Evolutionary conservation across 2,329 filamentous ascomycete genomes (phyloP), one percentile per base, ranked within the genome.

Genomic region (Alternaria sp.): DNA sequence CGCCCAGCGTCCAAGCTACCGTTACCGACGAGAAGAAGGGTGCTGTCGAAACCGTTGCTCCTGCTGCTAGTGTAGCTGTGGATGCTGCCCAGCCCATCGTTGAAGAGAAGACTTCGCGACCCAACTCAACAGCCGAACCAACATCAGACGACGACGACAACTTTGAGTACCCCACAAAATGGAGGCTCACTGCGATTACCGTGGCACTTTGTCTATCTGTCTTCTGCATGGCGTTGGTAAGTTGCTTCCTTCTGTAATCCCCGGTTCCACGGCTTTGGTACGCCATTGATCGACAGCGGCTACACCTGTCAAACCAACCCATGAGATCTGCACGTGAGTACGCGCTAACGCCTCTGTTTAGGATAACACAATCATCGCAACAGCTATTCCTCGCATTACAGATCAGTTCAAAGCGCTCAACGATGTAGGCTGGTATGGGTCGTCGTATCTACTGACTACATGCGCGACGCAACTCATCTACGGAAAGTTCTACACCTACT

Each of bases 361-460:
- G 76, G 82, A 84, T 71, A 82, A 83, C 63, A 84, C 82, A n/a
- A 84, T 84, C 63, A 82, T 85, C 47, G 78, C 80, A 12, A 84
- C 82, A 2, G 83, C 83, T 6, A 84, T 85, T 50, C 82, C 83
- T 11, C 74, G 76, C 25, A 85, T 85, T 64, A 84, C 83, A 2
- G 81, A 84, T 75, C 75, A 84, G 54, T 84, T 84, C 74, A 75
- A 82, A 20, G 76, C 81, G 7, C 75, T 84, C 14, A 78, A 82
- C 60, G 81, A 84, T 54, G 80, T 84, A 0, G 82, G 82, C 12
- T 84, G 82, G 82, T 85, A 84, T 69, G 79, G 76, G 5, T 79
- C 75, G 2, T 71, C 79, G 6, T 83, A 82, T 68, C 71, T 83
- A 23, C 77, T 83, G 47, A 82, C 80, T 44, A 80, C 78, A 2